phyloP scores from a whole-genome alignment of 148 eudicot species.

The Nepenthes gracilis region DNA sequence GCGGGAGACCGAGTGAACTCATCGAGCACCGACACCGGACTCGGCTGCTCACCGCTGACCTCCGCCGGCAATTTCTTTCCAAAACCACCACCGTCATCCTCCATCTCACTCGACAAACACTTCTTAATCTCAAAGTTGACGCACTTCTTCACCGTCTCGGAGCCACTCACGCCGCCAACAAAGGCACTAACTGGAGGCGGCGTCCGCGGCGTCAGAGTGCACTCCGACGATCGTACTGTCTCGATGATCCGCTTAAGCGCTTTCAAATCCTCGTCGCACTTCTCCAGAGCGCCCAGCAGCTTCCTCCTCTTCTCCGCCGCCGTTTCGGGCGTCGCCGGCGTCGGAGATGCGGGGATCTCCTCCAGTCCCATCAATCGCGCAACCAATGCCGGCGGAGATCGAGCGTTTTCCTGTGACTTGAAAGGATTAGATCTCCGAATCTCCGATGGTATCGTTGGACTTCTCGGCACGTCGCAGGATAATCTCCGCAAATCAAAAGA shows the following conservation, averaged over 20 bases:
- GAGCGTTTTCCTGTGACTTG: conserved; percentile 10
- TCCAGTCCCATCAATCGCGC: conserved; percentile 38
- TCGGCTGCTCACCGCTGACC: conserved; percentile 20
- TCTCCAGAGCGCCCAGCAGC: conserved; percentile 59
- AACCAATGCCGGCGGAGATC: conserved; percentile 16
- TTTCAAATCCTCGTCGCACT: conserved; percentile 68
- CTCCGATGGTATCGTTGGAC: conserved; percentile 44
- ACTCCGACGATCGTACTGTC: conserved; percentile 24
- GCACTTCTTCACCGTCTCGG: background rate
- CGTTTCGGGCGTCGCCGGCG: background rate
- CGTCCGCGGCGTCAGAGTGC: background rate
- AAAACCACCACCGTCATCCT: background rate
- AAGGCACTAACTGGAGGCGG: conserved; percentile 7
- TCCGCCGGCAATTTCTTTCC: conserved; percentile 1
- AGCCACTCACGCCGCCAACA: background rate
- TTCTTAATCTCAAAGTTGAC: too few species aligned
- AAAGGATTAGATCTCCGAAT: conserved; percentile 16
- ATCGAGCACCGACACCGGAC: conserved; percentile 45
- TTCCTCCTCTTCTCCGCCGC: conserved; percentile 42
- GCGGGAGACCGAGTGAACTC: conserved; percentile 8
- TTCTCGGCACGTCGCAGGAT: conserved; percentile 32
- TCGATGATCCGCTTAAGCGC: conserved; percentile 42
- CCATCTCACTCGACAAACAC: background rate
- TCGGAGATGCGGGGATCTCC: conserved; percentile 3
- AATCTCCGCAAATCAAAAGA: background rate